Conservation (phyloP, 2,329 filamentous ascomycete species). For the Teratosphaeria destructans region DNA sequence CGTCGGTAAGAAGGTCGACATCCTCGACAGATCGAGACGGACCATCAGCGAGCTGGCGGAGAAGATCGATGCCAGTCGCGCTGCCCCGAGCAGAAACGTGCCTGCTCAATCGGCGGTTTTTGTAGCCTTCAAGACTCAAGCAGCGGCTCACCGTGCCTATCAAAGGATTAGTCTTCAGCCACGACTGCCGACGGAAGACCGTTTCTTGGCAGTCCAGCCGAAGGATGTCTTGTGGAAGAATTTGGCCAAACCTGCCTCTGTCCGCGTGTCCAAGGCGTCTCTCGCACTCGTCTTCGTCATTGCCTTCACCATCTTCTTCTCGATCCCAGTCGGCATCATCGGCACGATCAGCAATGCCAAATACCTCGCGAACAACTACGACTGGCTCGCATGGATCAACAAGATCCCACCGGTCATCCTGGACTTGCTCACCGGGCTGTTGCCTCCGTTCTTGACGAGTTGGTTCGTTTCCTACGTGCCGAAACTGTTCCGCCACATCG, state of each 20-base stretch:
- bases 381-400: slow-evolving; percentile 22
- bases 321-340: slow-evolving; percentile 24
- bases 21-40: slow-evolving; percentile 72
- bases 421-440: slow-evolving; percentile 22
- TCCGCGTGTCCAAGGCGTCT: slow-evolving; percentile 20
- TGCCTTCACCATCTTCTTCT: slow-evolving; percentile 27
- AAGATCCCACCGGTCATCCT: slow-evolving; percentile 20
- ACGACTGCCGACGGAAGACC: slow-evolving; percentile 28
- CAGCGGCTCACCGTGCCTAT: slow-evolving; percentile 73
- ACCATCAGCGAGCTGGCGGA: slow-evolving; percentile 65
- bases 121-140: slow-evolving; percentile 74
- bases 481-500: slow-evolving; percentile 25
- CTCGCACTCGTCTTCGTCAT: slow-evolving; percentile 23
- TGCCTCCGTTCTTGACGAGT: slow-evolving; percentile 23
- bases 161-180: slow-evolving; percentile 39
- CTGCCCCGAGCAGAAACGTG: slow-evolving; percentile 40
- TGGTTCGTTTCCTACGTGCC: slow-evolving; percentile 26
- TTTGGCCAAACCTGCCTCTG: slow-evolving; percentile 25
- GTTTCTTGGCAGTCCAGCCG: slow-evolving; percentile 34
- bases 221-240: slow-evolving; percentile 40
- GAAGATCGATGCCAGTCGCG: slow-evolving; percentile 55
- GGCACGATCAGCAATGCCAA: slow-evolving; percentile 25
- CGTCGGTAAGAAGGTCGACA: slow-evolving; percentile 77
- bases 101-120: slow-evolving; percentile 67
- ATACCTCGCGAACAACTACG: slow-evolving; percentile 19